Evolutionary conservation across 2,329 filamentous ascomycete genomes (phyloP), one percentile per base, ranked within the genome.

Genomic region (Aspergillus sp.): DNA sequence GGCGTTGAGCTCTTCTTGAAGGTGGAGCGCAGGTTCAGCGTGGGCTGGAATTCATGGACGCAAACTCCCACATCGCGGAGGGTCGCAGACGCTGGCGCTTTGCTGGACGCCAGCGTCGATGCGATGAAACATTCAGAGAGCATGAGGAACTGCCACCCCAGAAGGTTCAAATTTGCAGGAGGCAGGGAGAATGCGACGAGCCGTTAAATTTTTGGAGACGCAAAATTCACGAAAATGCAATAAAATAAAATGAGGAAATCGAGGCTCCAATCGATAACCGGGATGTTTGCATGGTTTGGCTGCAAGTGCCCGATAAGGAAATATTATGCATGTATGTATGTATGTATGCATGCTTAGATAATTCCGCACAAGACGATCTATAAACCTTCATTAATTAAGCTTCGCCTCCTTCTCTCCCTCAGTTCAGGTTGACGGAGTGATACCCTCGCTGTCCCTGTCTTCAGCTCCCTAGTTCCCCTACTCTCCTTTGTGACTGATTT

Each of bases 1-100:
- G 89, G 84, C n/a, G 89, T 87, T 15, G 91, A 90, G 80, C 91
- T 96, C 80, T 97, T 98, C 83, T 97, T 98, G 84, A 95, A 93
- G 51, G 89, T 85, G 64, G 87, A 82, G 70, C 89, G 89, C 72
- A 92, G 86, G n/a, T 87, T 84, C 65, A 89, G 85, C 57, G 89
- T 84, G 43, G 93, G 93, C 69, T 92, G 90, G 69, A 92, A 85
- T 64, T 92, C 88, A 76, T 97, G 91, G 58, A 91, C 78, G 78
- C 96, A 95, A 72, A 98, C 92, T 69, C 91, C 92, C 53, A 92
- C 89, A 78, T 97, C 92, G 77, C 94, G 87, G 56, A 84, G 78
- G 28, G 82, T 77, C 55, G 82, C 78, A 36, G 81, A 81, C 1
- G 81, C 67, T 65, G 78, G 73, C 50, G 71, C 65, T 68, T 78